Percentiles rank a stretch among this genome's conserved stretches.
Conservation (phyloP, 306 rosid species). For the Crataegus laevigata region DNA sequence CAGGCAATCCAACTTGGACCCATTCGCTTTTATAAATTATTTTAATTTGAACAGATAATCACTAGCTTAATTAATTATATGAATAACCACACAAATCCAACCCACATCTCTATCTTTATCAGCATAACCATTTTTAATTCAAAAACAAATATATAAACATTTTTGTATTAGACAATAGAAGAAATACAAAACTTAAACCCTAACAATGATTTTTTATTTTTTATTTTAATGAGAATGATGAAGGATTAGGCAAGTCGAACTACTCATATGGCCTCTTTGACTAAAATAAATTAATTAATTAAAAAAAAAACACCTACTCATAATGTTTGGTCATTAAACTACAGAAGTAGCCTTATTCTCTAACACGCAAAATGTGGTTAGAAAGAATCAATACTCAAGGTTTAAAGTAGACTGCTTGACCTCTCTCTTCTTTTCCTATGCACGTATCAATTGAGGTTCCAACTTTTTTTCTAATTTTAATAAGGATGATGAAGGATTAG, state of each 20-base stretch:
- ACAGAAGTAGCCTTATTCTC: too few species aligned
- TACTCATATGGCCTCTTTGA: too few species aligned
- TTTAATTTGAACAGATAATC: slow-evolving; percentile 37
- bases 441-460: neutral
- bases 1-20: slow-evolving; percentile 26
- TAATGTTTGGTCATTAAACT: too few species aligned
- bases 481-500: too few species aligned
- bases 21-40: slow-evolving; percentile 19
- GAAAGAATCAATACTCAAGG: too few species aligned
- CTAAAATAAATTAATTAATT: too few species aligned
- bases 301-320: too few species aligned
- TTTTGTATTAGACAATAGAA: too few species aligned
- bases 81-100: slow-evolving; percentile 29
- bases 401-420: neutral
- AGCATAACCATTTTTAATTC: slow-evolving; percentile 20
- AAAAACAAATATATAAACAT: slow-evolving; percentile 7
- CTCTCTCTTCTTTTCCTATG: neutral
- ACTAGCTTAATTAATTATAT: slow-evolving; percentile 20
- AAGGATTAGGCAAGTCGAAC: too few species aligned
- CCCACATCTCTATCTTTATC: slow-evolving; percentile 32
- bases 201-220: neutral
- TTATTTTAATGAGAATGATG: too few species aligned
- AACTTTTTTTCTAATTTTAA: too few species aligned
- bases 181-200: slow-evolving; percentile 13
- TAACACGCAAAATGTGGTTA: too few species aligned